Base-by-base conservation (phyloP, 1,139 yeast genomes). In the Candida anutae region DNA sequence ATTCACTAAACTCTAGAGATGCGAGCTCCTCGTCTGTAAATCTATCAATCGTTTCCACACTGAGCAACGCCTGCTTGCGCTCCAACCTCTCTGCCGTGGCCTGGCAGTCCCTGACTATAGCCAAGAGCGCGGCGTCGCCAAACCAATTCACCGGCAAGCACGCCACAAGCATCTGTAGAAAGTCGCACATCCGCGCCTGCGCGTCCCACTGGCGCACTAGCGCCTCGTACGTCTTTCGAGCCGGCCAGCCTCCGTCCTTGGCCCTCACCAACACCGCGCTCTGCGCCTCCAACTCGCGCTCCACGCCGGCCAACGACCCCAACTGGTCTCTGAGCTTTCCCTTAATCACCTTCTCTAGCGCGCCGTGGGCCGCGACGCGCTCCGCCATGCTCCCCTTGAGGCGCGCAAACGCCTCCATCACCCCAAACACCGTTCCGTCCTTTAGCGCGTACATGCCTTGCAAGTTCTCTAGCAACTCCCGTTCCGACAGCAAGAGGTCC, bases 111-210 rank as follows among this genome's bases (percentile, higher is more conserved):
- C 47, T 36, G 22, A 61, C 47, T 2, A 58, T 48, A 3, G 40
- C 39, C 15, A 42, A 37, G 21, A 59, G 40, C 4, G 41, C 36
- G 19, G 44, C 39, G 33, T 61, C 61, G 14, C 48, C 43, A 34
- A 45, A 56, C 69, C 69, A 62, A 36, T 58, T 51, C 3, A 50
- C 34, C 3, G 68, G 65, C 17, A 58, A 43, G 26, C 55, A 50
- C 25, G 53, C 42, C 3, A 62, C 46, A 12, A 60, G 43, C 15
- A 45, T 40, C 1, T 62, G 62, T 11, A 62, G 36, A 17, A 62
- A 46, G 11, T 52, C 56, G 30, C 56, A 39, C n/a, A 55, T 23
- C 22, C 50, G 36, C 3, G 53, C 32, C 1, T 58, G 38, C 16
- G 40, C 34, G 20, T 38, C 29, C 62, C 62, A 57, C 31, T 43